These are phyloP conservation scores for Mallotus nudiflorus DNA, from an alignment of 345 rosid genomes.

Conservation along the genomic window DNA sequence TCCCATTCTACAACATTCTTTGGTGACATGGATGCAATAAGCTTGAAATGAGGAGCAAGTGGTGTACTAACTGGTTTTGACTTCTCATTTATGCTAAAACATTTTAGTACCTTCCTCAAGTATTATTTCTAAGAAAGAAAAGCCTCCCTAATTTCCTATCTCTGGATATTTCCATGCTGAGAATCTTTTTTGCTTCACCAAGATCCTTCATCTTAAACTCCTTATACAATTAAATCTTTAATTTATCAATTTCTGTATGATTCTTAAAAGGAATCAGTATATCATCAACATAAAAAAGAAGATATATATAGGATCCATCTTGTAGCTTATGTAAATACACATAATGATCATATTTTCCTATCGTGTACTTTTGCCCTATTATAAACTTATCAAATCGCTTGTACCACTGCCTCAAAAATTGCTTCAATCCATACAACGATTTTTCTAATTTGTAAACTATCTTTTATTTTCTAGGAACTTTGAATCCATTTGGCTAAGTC, in stretches of 20 bases:
- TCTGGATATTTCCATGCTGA: neutral
- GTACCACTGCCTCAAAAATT: neutral
- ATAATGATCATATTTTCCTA: too few relatives aligned
- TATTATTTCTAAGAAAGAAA: neutral
- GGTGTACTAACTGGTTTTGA: neutral
- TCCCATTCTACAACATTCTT: neutral
- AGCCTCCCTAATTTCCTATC: neutral
- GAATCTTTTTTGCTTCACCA: neutral
- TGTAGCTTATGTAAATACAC: neutral
- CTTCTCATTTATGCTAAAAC: neutral
- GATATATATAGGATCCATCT: neutral
- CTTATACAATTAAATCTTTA: neutral
- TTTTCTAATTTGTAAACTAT: too few relatives aligned
- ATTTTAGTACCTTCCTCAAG: neutral
- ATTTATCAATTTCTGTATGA: neutral
- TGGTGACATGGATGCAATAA: neutral
- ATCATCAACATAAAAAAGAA: neutral
- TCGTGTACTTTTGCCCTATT: neutral
- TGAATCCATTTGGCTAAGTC: neutral
- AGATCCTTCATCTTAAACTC: conserved; percentile 5
- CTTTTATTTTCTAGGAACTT: too few relatives aligned
- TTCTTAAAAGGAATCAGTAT: neutral
- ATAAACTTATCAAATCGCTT: neutral
- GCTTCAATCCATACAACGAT: neutral
- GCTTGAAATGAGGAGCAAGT: neutral